Base-by-base conservation (phyloP, 2,329 filamentous ascomycete species). In the Aaosphaeria arxii region DNA sequence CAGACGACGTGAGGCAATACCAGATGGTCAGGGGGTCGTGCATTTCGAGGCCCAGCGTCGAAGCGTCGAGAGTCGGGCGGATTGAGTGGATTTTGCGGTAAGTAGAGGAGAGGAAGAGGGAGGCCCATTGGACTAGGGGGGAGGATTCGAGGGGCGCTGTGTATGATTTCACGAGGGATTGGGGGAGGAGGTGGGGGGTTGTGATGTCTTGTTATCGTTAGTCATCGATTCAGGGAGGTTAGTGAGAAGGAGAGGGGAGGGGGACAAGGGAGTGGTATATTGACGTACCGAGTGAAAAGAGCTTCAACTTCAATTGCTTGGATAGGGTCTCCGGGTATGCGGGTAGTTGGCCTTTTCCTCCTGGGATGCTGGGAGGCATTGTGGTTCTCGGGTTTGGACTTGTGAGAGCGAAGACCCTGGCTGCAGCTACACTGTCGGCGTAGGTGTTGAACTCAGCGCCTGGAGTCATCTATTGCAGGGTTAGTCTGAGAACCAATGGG, bases 401-500 rank as follows among this genome's bases (percentile, higher is more conserved):
- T n/a, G 75, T 76, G 9, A 79, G 64, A 1, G 76, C 75, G 47
- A 76, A 77, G 32, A 79, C 61, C 40, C 75, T 67, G 1, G 76
- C 76, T 6, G 74, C 71, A 30, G 76, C 76, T 45, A 77, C 61
- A 42, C 71, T 69, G 54, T 99, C 95, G 49, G 94, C 91, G 64
- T 90, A 95, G 48, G 87, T 88, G 76, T 99, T 99, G 81, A 99
- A 99, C 69, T 99, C 94, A 53, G 89, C 90, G 9, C 87, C 82
- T 1, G 94, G 92, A 0, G 82, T 86, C 56, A 85, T 80, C 75
- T 78, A 69, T 51, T 73, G 73, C 42, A 24, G 17, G 17, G 17
- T 24, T 24, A 24, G 17, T 24, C 17, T 24, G 17, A 24, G 17
- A 24, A 3, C 3, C 17, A 24, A 2, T 24, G 17, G 17, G 3